Conservation (phyloP, 306 rosid species). For the Fragaria vesca region DNA sequence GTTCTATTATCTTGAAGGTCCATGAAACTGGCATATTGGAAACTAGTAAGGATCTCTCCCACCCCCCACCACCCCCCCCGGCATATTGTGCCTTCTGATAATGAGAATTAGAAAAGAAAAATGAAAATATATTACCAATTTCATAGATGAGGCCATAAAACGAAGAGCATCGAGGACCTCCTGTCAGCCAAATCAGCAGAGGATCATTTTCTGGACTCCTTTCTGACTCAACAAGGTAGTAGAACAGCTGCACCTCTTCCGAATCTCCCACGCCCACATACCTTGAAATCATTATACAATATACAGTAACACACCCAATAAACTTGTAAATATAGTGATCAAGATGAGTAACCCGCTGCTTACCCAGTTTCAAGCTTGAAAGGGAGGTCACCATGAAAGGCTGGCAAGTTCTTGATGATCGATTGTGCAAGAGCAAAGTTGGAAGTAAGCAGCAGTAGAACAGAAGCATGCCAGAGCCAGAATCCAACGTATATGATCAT, state of each 20-base stretch:
- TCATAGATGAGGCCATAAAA: conserved; percentile 11
- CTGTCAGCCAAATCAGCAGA: conserved; percentile 17
- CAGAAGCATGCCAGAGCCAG: neutral
- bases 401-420: conserved; percentile 14
- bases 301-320: neutral
- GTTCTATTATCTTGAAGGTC: neutral
- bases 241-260: conserved; percentile 9
- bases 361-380: conserved; percentile 16
- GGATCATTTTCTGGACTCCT: conserved; percentile 14
- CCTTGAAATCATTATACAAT: neutral
- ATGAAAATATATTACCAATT: neutral
- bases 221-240: conserved; percentile 15
- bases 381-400: conserved; percentile 5
- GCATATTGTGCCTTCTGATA: neutral
- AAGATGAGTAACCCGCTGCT: neutral
- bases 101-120: neutral
- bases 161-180: conserved; percentile 21
- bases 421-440: neutral
- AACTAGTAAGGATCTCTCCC: neutral
- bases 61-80: too few species aligned
- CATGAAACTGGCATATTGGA: neutral
- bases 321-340: neutral
- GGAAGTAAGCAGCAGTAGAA: conserved; percentile 3
- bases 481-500: neutral
- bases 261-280: conserved; percentile 18